A percentile compares a stretch with the other conserved stretches of the same genome.
Conservation (phyloP, 164 flowering plant species). For the Piper longum region DNA sequence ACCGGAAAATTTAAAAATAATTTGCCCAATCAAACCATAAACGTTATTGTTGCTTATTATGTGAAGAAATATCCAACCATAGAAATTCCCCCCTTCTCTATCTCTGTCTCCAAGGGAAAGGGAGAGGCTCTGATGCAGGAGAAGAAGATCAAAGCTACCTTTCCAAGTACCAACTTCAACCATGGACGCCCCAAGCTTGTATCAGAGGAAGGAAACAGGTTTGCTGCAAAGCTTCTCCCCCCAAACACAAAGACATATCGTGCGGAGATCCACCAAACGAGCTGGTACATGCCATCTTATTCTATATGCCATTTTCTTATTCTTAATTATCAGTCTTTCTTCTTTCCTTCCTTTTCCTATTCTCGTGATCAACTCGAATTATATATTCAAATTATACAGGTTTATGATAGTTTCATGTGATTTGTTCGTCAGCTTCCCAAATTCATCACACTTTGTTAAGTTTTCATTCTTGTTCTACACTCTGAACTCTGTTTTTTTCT, state of each 20-base stretch:
- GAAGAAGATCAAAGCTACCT: background rate
- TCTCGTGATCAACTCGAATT: background rate
- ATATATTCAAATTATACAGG: background rate
- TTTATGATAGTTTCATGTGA: background rate
- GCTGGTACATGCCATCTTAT: conserved; percentile 21
- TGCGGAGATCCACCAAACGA: conserved; percentile 62
- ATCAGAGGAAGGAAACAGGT: conserved; percentile 5
- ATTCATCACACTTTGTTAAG: too few species aligned
- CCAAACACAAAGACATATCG: conserved; percentile 27
- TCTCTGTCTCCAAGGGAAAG: too few species aligned
- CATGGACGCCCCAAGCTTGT: conserved; percentile 6
- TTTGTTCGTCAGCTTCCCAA: background rate
- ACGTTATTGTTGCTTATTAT: background rate
- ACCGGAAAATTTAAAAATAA: too few species aligned
- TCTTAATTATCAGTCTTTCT: background rate
- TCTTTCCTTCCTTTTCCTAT: background rate
- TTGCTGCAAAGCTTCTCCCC: conserved; percentile 34
- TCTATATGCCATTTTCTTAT: background rate
- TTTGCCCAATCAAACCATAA: background rate
- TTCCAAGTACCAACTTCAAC: background rate
- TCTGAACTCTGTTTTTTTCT: too few species aligned
- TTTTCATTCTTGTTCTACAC: too few species aligned
- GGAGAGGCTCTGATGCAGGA: too few species aligned
- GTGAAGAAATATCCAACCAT: background rate
- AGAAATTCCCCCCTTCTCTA: background rate